Percentiles rank a stretch among this genome's conserved stretches.
Conservation (phyloP, 257 asterid genomes). For the Primulina tabacum region DNA sequence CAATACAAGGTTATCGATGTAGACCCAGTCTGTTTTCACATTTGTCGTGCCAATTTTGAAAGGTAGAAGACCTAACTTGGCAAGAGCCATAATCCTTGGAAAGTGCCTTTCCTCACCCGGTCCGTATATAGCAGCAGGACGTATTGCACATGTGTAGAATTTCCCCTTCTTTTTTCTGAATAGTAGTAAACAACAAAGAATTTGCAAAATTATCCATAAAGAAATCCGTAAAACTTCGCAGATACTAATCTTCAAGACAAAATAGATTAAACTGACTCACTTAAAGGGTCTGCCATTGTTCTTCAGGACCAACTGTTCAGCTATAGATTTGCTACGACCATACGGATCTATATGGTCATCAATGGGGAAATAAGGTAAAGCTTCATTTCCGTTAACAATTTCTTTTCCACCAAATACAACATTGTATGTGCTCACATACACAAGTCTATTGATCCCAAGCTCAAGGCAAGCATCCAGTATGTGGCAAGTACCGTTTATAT, state of each 20-base stretch:
- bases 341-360: constrained; percentile 86
- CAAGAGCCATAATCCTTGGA: constrained; percentile 71
- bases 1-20: constrained; percentile 75
- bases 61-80: constrained; percentile 81
- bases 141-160: constrained; percentile 80
- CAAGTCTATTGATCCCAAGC: constrained; percentile 64
- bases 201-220: constrained; percentile 9
- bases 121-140: constrained; percentile 97
- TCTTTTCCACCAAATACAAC: constrained; percentile 84
- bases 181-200: constrained; percentile 18
- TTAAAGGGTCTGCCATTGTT: constrained; percentile 71
- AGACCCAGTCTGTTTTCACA: constrained; percentile 92
- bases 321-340: constrained; percentile 87
- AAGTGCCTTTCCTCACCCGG: constrained; percentile 98
- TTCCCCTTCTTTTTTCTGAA: constrained; percentile 58
- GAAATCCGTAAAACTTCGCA: not conserved
- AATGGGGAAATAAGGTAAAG: constrained; percentile 74
- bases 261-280: constrained; percentile 37
- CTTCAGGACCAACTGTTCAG: constrained; percentile 87
- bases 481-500: constrained; percentile 80
- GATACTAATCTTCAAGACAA: not conserved
- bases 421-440: constrained; percentile 86
- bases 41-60: constrained; percentile 57
- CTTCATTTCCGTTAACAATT: constrained; percentile 81
- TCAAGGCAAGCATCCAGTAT: constrained; percentile 80